A percentile compares a stretch with the other conserved stretches of the same genome.
Evolutionary conservation across 768 basidiomycete species (phyloP).

Genomic region (Leccinellum albellum): DNA sequence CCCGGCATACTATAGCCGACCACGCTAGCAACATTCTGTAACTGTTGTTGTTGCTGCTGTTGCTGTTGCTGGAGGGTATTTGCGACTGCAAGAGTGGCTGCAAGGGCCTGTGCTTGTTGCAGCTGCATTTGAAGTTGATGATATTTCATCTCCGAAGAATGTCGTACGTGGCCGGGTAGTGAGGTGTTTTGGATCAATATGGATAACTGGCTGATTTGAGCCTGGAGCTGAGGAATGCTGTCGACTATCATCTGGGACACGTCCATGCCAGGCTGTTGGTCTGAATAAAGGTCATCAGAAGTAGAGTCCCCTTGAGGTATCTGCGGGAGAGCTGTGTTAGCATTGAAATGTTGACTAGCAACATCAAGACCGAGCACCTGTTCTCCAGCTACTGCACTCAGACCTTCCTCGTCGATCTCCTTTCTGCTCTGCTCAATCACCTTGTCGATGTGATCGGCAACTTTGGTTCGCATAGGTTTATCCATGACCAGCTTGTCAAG

Average conservation of each 20-base stretch:
- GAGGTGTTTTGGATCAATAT: conserved; percentile 77
- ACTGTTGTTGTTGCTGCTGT: conserved; percentile 39
- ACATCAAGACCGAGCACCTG: conserved; percentile 32
- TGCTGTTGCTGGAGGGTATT: conserved; percentile 53
- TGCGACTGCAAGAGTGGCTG: conserved; percentile 59
- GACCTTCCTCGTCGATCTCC: conserved; percentile 49
- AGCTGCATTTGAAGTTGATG: conserved; percentile 78
- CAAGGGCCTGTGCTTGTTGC: conserved; percentile 72
- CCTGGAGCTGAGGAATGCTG: conserved; percentile 78
- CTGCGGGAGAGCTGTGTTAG: conserved; percentile 12
- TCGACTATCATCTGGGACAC: conserved; percentile 69
- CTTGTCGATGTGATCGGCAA: conserved; percentile 78
- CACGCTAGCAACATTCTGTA: conserved; percentile 27
- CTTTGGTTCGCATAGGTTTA: conserved; percentile 72
- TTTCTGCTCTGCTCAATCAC: conserved; percentile 74
- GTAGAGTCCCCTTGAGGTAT: conserved; percentile 27
- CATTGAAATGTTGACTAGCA: neutral
- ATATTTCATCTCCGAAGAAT: conserved; percentile 79
- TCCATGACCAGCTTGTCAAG: conserved; percentile 84
- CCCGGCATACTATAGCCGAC: conserved; percentile 43
- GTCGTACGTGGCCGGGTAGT: conserved; percentile 67
- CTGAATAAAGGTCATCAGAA: conserved; percentile 67
- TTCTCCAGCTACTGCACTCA: conserved; percentile 22
- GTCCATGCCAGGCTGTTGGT: conserved; percentile 70
- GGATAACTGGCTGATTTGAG: conserved; percentile 77